These are phyloP conservation scores for Leavenworthia alabamica DNA, from an alignment of 345 rosid genomes.

Conservation along the genomic window DNA sequence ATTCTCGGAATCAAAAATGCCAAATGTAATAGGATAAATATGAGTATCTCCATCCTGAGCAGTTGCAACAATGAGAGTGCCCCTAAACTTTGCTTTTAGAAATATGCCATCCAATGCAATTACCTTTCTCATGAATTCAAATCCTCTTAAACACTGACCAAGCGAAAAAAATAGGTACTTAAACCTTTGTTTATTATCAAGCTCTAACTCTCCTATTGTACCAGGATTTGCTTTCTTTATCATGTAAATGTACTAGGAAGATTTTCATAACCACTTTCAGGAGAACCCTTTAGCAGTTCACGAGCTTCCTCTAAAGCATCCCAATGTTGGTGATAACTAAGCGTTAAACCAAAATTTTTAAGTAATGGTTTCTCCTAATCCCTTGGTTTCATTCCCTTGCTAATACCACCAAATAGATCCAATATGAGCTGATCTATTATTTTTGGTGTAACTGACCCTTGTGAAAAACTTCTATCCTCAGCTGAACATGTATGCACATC, in stretches of 20 bases:
- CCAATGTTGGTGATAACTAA: not conserved
- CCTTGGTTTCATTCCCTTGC: not conserved
- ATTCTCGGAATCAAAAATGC: not conserved
- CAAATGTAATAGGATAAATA: not conserved
- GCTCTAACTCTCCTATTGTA: not conserved
- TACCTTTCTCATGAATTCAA: not conserved
- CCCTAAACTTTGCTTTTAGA: not conserved
- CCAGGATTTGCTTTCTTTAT: not conserved
- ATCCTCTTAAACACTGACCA: not conserved
- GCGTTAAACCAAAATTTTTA: not conserved
- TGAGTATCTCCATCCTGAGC: not conserved
- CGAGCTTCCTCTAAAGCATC: not conserved
- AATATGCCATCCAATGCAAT: not conserved
- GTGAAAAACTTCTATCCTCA: not conserved
- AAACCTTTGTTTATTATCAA: not conserved
- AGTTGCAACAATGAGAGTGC: not conserved
- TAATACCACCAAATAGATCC: not conserved
- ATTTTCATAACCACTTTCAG: not conserved
- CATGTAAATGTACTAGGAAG: not conserved
- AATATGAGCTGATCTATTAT: not conserved
- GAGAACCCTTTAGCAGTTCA: not conserved
- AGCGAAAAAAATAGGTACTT: not conserved
- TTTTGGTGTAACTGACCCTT: not conserved
- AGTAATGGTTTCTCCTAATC: not conserved
- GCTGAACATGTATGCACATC: not conserved